phyloP scores from a whole-genome alignment of 2,329 filamentous ascomycete genomes.

The Aspergillus intermedius region DNA sequence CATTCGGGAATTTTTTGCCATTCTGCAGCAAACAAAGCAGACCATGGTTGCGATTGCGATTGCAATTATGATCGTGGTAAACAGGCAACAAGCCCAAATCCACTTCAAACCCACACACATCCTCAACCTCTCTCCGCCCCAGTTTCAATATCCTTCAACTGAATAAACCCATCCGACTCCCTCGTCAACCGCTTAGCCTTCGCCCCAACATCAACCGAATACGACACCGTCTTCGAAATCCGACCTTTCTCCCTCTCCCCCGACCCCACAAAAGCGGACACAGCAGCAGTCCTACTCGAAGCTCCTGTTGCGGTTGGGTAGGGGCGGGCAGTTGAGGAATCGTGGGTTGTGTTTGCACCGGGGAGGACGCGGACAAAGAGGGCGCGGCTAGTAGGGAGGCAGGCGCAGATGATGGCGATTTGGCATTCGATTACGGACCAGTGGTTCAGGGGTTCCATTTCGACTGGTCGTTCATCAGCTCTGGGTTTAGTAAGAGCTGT shows the following conservation, averaged over 20 bases:
- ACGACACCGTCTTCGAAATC: neutral
- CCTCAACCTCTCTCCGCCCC: neutral
- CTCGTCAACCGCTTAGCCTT: neutral
- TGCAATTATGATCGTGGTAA: neutral
- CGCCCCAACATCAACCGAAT: neutral
- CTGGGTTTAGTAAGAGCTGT: neutral
- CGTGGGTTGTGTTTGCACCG: constrained; percentile 3
- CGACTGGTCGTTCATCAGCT: neutral
- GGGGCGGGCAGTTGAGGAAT: neutral
- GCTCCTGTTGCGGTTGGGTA: neutral
- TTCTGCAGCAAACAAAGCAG: too few species aligned
- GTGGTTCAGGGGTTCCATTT: constrained; percentile 19
- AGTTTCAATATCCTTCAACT: neutral
- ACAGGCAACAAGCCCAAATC: neutral
- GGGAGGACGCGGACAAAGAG: constrained; percentile 16
- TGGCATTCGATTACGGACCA: constrained; percentile 24
- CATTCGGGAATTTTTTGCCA: too few species aligned
- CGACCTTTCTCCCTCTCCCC: neutral
- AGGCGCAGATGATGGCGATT: constrained; percentile 21
- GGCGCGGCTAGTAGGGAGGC: constrained; percentile 19
- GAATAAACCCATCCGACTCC: neutral
- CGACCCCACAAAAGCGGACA: neutral
- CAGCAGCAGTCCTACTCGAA: too few species aligned
- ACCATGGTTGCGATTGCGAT: too few species aligned
- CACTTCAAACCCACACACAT: neutral